Base-by-base conservation (phyloP, 2,329 filamentous ascomycete species). In the Exophiala aquamarina region DNA sequence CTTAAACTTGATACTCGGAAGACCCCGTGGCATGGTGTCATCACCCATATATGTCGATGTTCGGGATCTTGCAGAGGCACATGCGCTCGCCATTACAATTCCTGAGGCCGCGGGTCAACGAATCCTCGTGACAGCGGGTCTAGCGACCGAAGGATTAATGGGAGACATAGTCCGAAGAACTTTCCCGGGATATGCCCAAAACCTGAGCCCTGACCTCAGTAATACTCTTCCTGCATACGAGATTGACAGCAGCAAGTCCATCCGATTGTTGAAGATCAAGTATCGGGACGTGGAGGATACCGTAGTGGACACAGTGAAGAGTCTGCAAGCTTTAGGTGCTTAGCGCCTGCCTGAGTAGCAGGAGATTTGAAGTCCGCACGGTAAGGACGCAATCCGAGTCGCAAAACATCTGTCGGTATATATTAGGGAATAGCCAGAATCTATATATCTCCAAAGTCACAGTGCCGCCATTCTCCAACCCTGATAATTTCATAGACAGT, bases 291-390 rank as follows among this genome's bases (percentile, higher is more conserved):
- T 71, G 35, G 65, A 68, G 47, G 56, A 69, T 31, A 63, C 65
- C 1, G 55, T 71, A 36, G 58, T 58, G 21, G 68, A 70, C 31
- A 66, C 67, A 6, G 61, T 69, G 14, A 79, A 79, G 66, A 83
- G 78, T 21, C 63, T 89, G 59, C 75, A 85, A 63, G 68, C 66
- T 21, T 71, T 77, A 28, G 74, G 74, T 0, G 68, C 73, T 17
- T 52, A 26, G n/a, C n/a, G n/a, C n/a, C n/a, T n/a, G n/a, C n/a
- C n/a, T n/a, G n/a, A n/a, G n/a, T n/a, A n/a, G n/a, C n/a, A n/a
- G n/a, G n/a, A n/a, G n/a, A n/a, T n/a, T n/a, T n/a, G n/a, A n/a
- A n/a, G n/a, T n/a, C n/a, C n/a, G n/a, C n/a, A n/a, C n/a, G n/a
- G n/a, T n/a, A n/a, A n/a, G n/a, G n/a, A n/a, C n/a, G n/a, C n/a